Conservation (phyloP, 768 basidiomycete species). For the Terana coerulea region DNA sequence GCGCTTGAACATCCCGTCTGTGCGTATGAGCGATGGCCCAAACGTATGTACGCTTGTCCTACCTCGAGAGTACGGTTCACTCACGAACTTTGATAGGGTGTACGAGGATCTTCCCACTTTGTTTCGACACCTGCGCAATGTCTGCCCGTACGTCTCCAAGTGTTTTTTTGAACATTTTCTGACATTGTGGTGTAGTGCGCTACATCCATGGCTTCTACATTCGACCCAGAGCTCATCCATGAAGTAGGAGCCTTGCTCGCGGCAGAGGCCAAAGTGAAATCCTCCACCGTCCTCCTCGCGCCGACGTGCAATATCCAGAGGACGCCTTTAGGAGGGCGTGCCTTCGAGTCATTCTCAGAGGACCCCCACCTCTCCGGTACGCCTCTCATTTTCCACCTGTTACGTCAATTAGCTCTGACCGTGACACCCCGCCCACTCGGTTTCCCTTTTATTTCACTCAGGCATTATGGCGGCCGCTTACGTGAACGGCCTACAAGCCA, state of each 20-base stretch:
- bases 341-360: slow-evolving; percentile 73
- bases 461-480: slow-evolving; percentile 63
- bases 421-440: background rate
- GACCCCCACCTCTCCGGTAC: slow-evolving; percentile 64
- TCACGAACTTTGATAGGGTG: slow-evolving; percentile 40
- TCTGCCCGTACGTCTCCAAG: slow-evolving; percentile 44
- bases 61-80: background rate
- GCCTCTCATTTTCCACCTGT: slow-evolving; percentile 1
- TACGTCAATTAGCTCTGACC: too few relatives aligned
- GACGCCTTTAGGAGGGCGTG: slow-evolving; percentile 53
- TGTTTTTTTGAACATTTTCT: background rate
- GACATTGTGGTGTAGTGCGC: slow-evolving; percentile 42
- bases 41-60: slow-evolving; percentile 35
- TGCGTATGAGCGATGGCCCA: slow-evolving; percentile 72
- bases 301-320: slow-evolving; percentile 78
- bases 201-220: slow-evolving; percentile 68
- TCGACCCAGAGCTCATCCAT: slow-evolving; percentile 54
- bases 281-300: slow-evolving; percentile 59
- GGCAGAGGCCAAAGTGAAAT: slow-evolving; percentile 62
- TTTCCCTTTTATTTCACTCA: slow-evolving; percentile 18
- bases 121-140: slow-evolving; percentile 62
- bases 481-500: slow-evolving; percentile 62
- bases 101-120: slow-evolving; percentile 64
- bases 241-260: slow-evolving; percentile 58
- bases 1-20: slow-evolving; percentile 57